Percentiles rank a stretch among this genome's conserved stretches.
Evolutionary conservation across 148 eudicot species (phyloP).

Genomic region (Vaccinium macrocarpon): DNA sequence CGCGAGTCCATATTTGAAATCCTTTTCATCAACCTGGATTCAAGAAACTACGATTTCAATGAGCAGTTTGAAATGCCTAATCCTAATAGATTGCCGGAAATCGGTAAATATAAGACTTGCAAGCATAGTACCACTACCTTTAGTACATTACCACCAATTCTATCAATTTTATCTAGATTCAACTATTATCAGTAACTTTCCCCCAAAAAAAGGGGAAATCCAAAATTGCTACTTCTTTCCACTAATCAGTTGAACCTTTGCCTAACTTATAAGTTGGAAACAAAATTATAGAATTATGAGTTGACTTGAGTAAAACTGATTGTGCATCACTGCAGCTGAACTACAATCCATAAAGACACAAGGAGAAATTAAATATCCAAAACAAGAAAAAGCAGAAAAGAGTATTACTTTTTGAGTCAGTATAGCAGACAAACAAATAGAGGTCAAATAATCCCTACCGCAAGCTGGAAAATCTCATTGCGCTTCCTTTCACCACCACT

Average conservation of each 20-base stretch:
- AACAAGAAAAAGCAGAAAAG: slow-evolving; percentile 2
- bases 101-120: neutral
- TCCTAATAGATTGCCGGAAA: neutral
- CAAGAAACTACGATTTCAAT: neutral
- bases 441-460: slow-evolving; percentile 47
- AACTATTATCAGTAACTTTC: neutral
- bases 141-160: neutral
- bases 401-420: neutral
- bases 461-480: slow-evolving; percentile 95
- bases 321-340: neutral
- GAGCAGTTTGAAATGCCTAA: neutral
- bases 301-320: neutral
- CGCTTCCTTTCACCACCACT: slow-evolving; percentile 99
- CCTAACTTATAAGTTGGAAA: neutral
- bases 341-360: neutral
- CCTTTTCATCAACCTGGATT: neutral
- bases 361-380: neutral
- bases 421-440: neutral
- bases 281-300: neutral
- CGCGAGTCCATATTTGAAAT: neutral
- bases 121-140: neutral
- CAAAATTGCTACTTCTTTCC: neutral
- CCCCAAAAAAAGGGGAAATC: neutral
- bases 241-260: neutral
- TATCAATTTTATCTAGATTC: neutral